These are phyloP conservation scores for Bipolaris victoriae DNA, from an alignment of 2,329 filamentous ascomycete genomes.

Conservation along the genomic window DNA sequence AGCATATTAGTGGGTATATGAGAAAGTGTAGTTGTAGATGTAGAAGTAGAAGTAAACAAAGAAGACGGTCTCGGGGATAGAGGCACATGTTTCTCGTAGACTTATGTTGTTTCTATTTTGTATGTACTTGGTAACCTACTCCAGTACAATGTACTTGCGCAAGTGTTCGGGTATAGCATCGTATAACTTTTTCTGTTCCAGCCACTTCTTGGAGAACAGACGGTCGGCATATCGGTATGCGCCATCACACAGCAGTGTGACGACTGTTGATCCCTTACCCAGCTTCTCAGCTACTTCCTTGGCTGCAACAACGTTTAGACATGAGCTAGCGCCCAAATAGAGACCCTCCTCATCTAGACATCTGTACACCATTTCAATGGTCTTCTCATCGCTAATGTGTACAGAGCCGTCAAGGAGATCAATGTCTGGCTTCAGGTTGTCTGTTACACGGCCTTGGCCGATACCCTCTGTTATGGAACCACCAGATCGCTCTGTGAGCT, in stretches of 20 bases:
- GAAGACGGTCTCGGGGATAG: constrained; percentile 4
- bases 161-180: constrained; percentile 82
- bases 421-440: constrained; percentile 87
- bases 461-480: constrained; percentile 97
- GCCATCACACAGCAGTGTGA: constrained; percentile 92
- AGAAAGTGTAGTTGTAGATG: background rate
- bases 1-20: background rate
- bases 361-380: constrained; percentile 95
- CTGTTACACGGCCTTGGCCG: constrained; percentile 94
- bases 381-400: constrained; percentile 88
- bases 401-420: constrained; percentile 83
- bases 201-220: constrained; percentile 89
- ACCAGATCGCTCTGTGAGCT: constrained; percentile 79
- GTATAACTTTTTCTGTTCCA: constrained; percentile 82
- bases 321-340: constrained; percentile 92
- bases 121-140: constrained; percentile 53
- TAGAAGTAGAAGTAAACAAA: constrained; percentile 2
- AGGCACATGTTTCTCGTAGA: constrained; percentile 4
- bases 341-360: constrained; percentile 95
- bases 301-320: constrained; percentile 92
- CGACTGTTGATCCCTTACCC: constrained; percentile 86
- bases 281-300: constrained; percentile 92
- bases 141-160: constrained; percentile 92
- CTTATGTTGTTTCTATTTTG: constrained; percentile 10
- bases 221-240: constrained; percentile 97